Base-by-base conservation (phyloP, 768 basidiomycete genomes). In the Wakefieldia striispora region DNA sequence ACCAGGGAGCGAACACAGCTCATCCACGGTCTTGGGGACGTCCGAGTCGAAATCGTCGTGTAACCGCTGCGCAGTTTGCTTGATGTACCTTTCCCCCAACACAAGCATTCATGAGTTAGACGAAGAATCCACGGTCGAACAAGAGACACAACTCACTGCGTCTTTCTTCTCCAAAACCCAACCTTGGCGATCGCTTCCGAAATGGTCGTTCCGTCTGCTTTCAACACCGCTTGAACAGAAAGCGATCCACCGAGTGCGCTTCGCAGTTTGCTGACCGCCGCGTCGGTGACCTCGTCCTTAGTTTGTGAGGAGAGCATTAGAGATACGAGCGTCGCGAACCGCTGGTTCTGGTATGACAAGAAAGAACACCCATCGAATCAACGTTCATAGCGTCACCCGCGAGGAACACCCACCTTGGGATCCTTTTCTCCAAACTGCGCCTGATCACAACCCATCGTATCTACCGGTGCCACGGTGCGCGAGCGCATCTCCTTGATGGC, bases 241-340 rank as follows among this genome's bases (percentile, higher is more conserved):
- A 99, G 66, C n/a, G 80, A 84, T 0, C 91, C 91, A 1, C 91
- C 89, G 3, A 99, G 65, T 0, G 83, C 80, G 2, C 65, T 62
- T 16, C 92, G 84, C 2, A 97, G 77, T 51, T 86, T 88, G 3
- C 70, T 63, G 1, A 95, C 80, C 0, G 95, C 95, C 0, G 85
- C 80, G 47, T 88, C 81, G 0, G 88, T 92, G 16, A 93, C 86
- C 58, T 90, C 83, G 63, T 95, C 94, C 60, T 95, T 97, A 4
- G 95, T 97, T 65, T 98, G 95, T 2, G 92, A 92, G 10, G 90
- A 93, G 2, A 98, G 79, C 92, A 97, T 97, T 39, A 99, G 75
- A 3, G 94, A 91, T 7, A 99, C 80, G 19, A 99, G 82, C 4
- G 87, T 91, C 9, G 89, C 78, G 51, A 91, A 88, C 3, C 95